These are phyloP conservation scores for Penicillium verrucosum DNA, from an alignment of 2,329 filamentous ascomycete species.

Conservation along the genomic window DNA sequence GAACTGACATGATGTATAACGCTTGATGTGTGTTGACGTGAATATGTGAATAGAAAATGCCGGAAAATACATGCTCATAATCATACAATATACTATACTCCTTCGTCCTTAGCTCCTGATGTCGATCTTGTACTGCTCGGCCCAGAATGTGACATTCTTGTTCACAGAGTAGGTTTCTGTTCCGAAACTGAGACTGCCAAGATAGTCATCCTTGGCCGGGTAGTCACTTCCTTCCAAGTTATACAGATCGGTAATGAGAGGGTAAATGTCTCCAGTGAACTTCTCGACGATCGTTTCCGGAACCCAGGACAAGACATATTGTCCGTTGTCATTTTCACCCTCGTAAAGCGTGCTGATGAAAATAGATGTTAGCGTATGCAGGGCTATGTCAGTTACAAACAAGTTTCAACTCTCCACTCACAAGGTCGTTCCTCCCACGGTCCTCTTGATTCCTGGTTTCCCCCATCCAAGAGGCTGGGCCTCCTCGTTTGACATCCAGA, in stretches of 20 bases:
- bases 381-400: not conserved
- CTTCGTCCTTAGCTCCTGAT: constrained; percentile 17
- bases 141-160: constrained; percentile 50
- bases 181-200: constrained; percentile 54
- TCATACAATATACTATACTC: constrained; percentile 2
- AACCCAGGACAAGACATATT: constrained; percentile 54
- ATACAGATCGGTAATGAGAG: constrained; percentile 45
- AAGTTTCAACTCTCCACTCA: constrained; percentile 10
- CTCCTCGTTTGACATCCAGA: constrained; percentile 47
- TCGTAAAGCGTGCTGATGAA: constrained; percentile 15
- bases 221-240: constrained; percentile 33
- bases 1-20: constrained; percentile 1
- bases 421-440: constrained; percentile 38
- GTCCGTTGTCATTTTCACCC: constrained; percentile 39
- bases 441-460: constrained; percentile 35
- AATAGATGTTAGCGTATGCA: constrained; percentile 1
- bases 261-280: constrained; percentile 50
- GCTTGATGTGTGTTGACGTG: constrained; percentile 1
- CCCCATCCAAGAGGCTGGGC: constrained; percentile 50
- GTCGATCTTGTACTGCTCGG: constrained; percentile 34
- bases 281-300: constrained; percentile 34
- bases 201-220: constrained; percentile 45
- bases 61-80: not conserved
- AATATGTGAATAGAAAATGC: not conserved
- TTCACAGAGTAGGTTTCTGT: constrained; percentile 49